phyloP scores from a whole-genome alignment of 768 basidiomycete species.

The Lactarius pseudohatsudake region DNA sequence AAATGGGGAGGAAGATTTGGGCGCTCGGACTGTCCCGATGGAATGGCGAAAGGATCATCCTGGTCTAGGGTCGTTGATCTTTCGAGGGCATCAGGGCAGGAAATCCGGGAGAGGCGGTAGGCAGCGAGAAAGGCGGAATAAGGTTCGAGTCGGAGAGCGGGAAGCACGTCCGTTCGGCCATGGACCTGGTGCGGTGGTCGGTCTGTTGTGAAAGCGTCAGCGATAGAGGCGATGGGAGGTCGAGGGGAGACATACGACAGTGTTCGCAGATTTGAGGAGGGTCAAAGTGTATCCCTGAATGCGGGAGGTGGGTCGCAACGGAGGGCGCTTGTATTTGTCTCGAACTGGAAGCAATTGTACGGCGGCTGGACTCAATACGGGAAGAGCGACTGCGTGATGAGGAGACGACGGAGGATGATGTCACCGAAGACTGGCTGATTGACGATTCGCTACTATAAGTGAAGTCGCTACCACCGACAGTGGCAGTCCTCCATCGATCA shows the following conservation, averaged over 20 bases:
- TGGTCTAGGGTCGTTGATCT: constrained; percentile 15
- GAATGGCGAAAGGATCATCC: constrained; percentile 13
- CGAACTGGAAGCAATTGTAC: constrained; percentile 1
- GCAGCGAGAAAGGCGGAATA: constrained; percentile 29
- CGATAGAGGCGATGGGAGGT: background rate
- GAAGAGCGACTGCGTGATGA: constrained; percentile 19
- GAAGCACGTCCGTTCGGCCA: constrained; percentile 30
- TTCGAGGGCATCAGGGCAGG: constrained; percentile 23
- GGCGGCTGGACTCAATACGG: constrained; percentile 13
- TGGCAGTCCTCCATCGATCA: constrained; percentile 19
- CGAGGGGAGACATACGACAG: constrained; percentile 15
- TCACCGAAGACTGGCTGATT: constrained; percentile 19
- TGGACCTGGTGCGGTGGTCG: constrained; percentile 24
- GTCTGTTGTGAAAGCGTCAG: constrained; percentile 14
- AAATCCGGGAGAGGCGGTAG: constrained; percentile 26
- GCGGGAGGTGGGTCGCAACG: background rate
- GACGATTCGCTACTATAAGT: constrained; percentile 27
- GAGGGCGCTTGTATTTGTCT: constrained; percentile 8
- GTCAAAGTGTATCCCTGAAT: constrained; percentile 14
- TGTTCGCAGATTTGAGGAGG: constrained; percentile 19
- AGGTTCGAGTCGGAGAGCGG: constrained; percentile 29
- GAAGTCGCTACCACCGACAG: constrained; percentile 19
- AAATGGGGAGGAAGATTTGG: constrained; percentile 22
- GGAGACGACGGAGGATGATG: constrained; percentile 17
- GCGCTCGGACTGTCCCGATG: constrained; percentile 3